Evolutionary conservation across 495 filamentous ascomycete genomes (phyloP).

Genomic region (Astrothelium macrocarpum): DNA sequence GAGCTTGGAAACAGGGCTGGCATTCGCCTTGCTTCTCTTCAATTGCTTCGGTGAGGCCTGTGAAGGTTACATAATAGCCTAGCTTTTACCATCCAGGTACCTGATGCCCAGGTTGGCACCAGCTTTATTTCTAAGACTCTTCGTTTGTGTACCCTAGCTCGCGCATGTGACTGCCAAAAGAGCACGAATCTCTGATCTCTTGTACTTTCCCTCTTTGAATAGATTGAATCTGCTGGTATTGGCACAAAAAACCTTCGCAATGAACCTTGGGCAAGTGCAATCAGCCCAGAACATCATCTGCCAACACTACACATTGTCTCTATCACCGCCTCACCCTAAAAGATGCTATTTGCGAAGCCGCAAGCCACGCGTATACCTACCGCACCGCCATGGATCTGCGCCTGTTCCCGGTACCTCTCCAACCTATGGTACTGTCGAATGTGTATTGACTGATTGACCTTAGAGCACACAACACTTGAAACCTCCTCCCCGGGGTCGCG

Average conservation of each 20-base stretch:
- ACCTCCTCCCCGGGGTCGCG: not conserved
- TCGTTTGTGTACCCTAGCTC: too few species aligned
- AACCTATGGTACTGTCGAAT: not conserved
- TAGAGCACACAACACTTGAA: not conserved
- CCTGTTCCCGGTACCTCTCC: not conserved
- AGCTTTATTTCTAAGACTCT: too few species aligned
- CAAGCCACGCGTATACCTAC: not conserved
- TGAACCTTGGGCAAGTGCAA: not conserved
- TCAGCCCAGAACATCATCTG: not conserved
- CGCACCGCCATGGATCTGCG: not conserved
- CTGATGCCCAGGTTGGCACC: too few species aligned
- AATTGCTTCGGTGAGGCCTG: too few species aligned
- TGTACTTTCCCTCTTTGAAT: not conserved
- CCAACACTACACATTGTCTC: not conserved
- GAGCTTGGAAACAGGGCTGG: too few species aligned
- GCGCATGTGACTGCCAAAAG: not conserved
- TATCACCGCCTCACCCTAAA: not conserved
- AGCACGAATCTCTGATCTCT: not conserved
- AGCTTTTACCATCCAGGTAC: too few species aligned
- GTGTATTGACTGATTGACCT: not conserved
- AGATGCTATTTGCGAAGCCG: not conserved
- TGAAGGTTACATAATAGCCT: too few species aligned
- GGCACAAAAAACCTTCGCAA: not conserved
- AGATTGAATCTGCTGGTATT: not conserved
- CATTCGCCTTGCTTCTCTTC: too few species aligned